Evolutionary conservation across 768 basidiomycete genomes (phyloP).

Genomic region (Boletus speciosus): DNA sequence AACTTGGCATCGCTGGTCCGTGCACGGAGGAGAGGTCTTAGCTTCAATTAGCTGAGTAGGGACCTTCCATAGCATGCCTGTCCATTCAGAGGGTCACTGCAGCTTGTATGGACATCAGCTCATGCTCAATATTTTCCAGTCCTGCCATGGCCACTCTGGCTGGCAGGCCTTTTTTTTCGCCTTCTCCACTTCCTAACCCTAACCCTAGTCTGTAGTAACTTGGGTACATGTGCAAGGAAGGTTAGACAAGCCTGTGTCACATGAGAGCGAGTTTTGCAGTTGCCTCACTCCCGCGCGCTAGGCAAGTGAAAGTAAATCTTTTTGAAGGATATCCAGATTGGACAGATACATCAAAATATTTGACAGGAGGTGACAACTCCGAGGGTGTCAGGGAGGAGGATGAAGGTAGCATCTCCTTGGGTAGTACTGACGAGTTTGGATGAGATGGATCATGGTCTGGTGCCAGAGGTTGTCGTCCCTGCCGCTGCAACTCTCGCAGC

Average conservation of each 20-base stretch:
- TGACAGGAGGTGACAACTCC: conserved; percentile 17
- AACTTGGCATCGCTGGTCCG: conserved; percentile 9
- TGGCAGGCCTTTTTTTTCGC: conserved; percentile 30
- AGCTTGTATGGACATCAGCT: conserved; percentile 58
- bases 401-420: not conserved
- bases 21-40: not conserved
- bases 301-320: conserved; percentile 37
- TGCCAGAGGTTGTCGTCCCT: conserved; percentile 22
- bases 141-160: conserved; percentile 53
- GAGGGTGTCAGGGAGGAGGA: conserved; percentile 20
- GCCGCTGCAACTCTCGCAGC: conserved; percentile 27
- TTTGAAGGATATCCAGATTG: conserved; percentile 55
- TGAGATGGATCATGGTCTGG: conserved; percentile 20
- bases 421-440: not conserved
- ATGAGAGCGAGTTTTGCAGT: too few species aligned
- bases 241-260: too few species aligned
- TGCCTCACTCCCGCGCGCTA: too few species aligned
- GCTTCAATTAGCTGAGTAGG: conserved; percentile 26
- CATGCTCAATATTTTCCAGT: conserved; percentile 79
- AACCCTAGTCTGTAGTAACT: conserved; percentile 16
- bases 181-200: conserved; percentile 24
- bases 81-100: conserved; percentile 40
- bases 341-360: conserved; percentile 46
- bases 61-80: conserved; percentile 50
- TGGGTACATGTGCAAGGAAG: too few species aligned